Base-by-base conservation (phyloP, 2,329 filamentous ascomycete species). In the Fusarium sp. region DNA sequence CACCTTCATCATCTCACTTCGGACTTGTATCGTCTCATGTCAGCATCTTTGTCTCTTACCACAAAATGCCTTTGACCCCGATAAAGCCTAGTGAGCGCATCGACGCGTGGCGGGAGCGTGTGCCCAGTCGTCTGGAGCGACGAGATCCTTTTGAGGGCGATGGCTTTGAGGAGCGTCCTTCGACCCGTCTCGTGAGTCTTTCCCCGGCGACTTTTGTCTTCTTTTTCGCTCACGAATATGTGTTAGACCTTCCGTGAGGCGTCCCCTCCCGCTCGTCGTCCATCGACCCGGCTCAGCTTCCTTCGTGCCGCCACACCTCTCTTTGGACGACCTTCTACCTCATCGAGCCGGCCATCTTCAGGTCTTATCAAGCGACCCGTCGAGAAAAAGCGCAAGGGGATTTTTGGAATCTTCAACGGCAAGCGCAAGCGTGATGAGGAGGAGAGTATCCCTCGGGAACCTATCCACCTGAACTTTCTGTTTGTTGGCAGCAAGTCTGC, bases 81-180 rank as follows among this genome's bases (percentile, higher is more conserved):
- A 62, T 73, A 62, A 50, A 59, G 29, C 58, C 44, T 1, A 40
- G 65, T 8, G 62, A 74, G 33, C 68, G 62, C 36, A 75, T 80
- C 57, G 73, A 79, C 38, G 72, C 73, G 1, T 81, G 79, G 79
- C 74, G 79, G 4, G 70, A 72, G 27, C 76, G 75, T 11, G 76
- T 81, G 20, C 79, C 79, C 11, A 78, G 76, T 38, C 75, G 75
- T 14, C 63, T 78, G 7, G 78, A 81, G 14, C 73, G 79, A 20
- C 73, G 77, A 4, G 77, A 80, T 58, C 79, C 79, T 0, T 81
- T 81, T 46, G 71, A 68, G 10, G 75, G 75, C 8, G 78, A 81
- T 51, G 76, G 74, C 0, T 80, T 80, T 20, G 73, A 69, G 2
- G 68, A 71, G 14, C 74, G 78, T 3, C 77, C 77, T 16, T 59